Base-by-base conservation (phyloP, 1,284 basidiomycete genomes). In the Hemileia vastatrix region DNA sequence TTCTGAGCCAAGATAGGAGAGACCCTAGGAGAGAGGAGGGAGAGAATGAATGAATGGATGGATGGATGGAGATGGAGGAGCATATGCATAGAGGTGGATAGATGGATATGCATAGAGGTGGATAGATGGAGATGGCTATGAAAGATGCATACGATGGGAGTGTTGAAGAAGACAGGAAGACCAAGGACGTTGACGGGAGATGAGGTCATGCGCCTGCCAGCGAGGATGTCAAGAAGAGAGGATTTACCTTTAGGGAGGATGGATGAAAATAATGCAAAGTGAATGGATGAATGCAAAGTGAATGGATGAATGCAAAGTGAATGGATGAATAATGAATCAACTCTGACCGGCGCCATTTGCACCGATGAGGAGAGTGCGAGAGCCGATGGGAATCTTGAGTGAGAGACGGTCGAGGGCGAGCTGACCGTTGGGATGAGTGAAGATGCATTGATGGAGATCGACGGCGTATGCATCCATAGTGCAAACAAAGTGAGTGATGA, bases 151-250 rank as follows among this genome's bases (percentile, higher is more conserved):
- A 78, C 78, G 15, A 71, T 71, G 0, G 80, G 80, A 3, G 79
- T 78, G 47, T 79, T 78, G 71, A 78, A 78, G 76, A 96, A 96
- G 44, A 94, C 91, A 74, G 95, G 90, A 65, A 81, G 80, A 27
- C 82, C 87, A 68, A 89, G 82, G 70, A 96, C 83, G 58, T 80
- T 79, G 54, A 92, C 83, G 56, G 82, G 80, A 15, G 43, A 15
- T 47, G 77, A 81, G 47, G 90, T 83, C 67, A 96, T 81, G 18
- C 86, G 81, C 77, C 95, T 97, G 5, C 94, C 94, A 0, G 95
- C 94, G 5, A 97, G 81, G 63, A 97, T 87, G 68, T 95, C 87
- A 15, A 98, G 81, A 13, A 98, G 79, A 1, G 94, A 97, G 31
- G 90, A 94, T 77, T 98, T 98, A 21, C 94, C 94, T 50, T 90